A percentile compares a stretch with the other conserved stretches of the same genome.
These are phyloP conservation scores for Spiraea crenata DNA, from an alignment of 331 rosid genomes.

Conservation along the genomic window DNA sequence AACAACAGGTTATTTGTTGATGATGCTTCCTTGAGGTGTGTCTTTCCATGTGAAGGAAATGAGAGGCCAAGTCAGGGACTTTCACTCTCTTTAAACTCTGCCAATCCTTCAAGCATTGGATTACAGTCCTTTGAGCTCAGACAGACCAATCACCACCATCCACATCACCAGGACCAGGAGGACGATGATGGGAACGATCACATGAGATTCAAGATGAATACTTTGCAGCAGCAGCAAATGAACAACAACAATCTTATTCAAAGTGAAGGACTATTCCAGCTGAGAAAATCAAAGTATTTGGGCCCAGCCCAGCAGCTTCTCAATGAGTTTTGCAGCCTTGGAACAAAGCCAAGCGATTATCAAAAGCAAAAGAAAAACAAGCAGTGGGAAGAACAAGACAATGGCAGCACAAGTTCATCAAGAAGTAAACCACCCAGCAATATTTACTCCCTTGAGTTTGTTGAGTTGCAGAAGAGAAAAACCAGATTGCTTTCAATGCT, in stretches of 20 bases:
- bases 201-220: conserved; percentile 12
- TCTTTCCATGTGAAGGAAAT: conserved; percentile 73
- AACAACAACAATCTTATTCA: not conserved
- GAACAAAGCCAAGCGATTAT: conserved; percentile 40
- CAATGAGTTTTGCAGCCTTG: conserved; percentile 87
- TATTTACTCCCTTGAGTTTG: conserved; percentile 63
- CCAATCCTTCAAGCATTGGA: conserved; percentile 62
- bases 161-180: conserved; percentile 9
- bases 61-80: conserved; percentile 93
- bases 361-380: conserved; percentile 50
- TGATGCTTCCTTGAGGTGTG: conserved; percentile 78
- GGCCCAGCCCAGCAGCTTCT: conserved; percentile 68
- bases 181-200: not conserved
- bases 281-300: conserved; percentile 63
- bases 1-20: conserved; percentile 43
- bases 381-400: conserved; percentile 48
- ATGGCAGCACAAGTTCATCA: conserved; percentile 33
- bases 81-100: conserved; percentile 79
- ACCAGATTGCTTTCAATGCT: conserved; percentile 79
- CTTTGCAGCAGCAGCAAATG: conserved; percentile 26
- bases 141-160: conserved; percentile 36
- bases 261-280: conserved; percentile 39
- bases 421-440: conserved; percentile 36
- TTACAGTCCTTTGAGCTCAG: conserved; percentile 74
- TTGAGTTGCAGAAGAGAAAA: conserved; percentile 85